These are phyloP conservation scores for Dictyostelium intermedium DNA, from an alignment of 78 protist species.

Conservation along the genomic window DNA sequence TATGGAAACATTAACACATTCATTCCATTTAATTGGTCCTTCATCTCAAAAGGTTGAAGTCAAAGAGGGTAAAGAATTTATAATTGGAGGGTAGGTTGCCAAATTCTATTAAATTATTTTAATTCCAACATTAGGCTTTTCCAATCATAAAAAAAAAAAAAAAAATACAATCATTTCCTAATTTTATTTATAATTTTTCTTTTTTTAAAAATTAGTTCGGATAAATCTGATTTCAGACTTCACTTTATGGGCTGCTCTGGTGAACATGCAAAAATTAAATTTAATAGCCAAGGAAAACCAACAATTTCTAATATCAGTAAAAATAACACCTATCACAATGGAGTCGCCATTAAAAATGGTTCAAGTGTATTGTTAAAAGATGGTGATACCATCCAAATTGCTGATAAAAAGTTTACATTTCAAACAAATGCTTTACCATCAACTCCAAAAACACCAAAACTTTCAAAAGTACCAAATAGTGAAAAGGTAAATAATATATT, in stretches of 20 bases:
- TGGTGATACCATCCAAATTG: conserved; percentile 20
- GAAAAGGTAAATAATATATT: conserved; percentile 45
- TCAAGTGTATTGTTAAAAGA: background rate
- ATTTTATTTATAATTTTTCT: background rate
- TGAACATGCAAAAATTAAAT: background rate
- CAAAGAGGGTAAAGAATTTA: background rate
- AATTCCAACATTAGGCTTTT: too few relatives aligned
- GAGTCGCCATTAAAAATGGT: background rate
- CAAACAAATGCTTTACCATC: background rate
- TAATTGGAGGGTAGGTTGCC: conserved; percentile 49
- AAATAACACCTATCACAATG: background rate
- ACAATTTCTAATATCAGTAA: conserved; percentile 1
- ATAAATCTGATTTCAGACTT: background rate
- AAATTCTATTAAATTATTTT: too few relatives aligned
- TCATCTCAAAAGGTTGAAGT: background rate
- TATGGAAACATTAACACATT: background rate
- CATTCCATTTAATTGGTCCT: background rate
- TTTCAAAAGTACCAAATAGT: conserved; percentile 45
- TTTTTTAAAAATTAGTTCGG: background rate
- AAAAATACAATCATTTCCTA: background rate
- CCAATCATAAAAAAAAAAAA: background rate
- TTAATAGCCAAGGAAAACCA: background rate
- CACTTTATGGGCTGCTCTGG: background rate
- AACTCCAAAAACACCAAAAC: conserved; percentile 54
- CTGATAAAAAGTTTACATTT: background rate